Percentiles rank a stretch among this genome's conserved stretches.
These are phyloP conservation scores for Pyrenophora graminea DNA, from an alignment of 2,329 filamentous ascomycete genomes.

Conservation along the genomic window DNA sequence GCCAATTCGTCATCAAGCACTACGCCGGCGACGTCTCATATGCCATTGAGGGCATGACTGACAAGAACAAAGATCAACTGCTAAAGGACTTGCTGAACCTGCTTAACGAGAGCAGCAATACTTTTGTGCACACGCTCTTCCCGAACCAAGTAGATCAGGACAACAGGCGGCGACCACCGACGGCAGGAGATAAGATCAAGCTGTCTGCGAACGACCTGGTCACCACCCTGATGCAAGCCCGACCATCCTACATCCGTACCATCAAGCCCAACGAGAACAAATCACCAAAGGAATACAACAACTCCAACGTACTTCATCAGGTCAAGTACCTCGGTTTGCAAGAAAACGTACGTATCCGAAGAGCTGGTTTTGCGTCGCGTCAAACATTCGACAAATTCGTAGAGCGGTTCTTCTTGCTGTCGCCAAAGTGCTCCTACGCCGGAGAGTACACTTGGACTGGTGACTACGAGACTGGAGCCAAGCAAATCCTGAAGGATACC, in stretches of 20 bases:
- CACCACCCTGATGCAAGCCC: constrained; percentile 93
- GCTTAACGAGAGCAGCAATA: constrained; percentile 80
- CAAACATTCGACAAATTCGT: constrained; percentile 98
- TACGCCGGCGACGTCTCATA: constrained; percentile 97
- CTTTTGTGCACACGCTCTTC: constrained; percentile 86
- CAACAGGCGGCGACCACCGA: constrained; percentile 90
- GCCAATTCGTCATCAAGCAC: constrained; percentile 97
- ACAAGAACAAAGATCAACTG: constrained; percentile 98
- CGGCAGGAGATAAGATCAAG: constrained; percentile 95
- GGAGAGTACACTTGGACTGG: constrained; percentile 97
- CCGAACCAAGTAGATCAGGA: constrained; percentile 93
- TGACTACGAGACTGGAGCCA: constrained; percentile 82
- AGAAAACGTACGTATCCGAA: constrained; percentile 95
- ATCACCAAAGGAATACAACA: constrained; percentile 89
- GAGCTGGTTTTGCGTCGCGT: constrained; percentile 94
- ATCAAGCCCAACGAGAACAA: constrained; percentile 99
- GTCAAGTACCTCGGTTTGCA: constrained; percentile 99
- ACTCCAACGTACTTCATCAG: constrained; percentile 91
- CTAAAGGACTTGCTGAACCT: constrained; percentile 91
- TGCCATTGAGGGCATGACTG: constrained; percentile 93
- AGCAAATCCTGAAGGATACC: constrained; percentile 93
- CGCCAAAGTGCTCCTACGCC: constrained; percentile 91
- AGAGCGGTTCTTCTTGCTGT: constrained; percentile 93
- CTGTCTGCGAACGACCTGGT: constrained; percentile 93
- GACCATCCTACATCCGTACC: constrained; percentile 96